These are phyloP conservation scores for Albifimbria verrucaria DNA, from an alignment of 2,329 filamentous ascomycete genomes.

Conservation along the genomic window DNA sequence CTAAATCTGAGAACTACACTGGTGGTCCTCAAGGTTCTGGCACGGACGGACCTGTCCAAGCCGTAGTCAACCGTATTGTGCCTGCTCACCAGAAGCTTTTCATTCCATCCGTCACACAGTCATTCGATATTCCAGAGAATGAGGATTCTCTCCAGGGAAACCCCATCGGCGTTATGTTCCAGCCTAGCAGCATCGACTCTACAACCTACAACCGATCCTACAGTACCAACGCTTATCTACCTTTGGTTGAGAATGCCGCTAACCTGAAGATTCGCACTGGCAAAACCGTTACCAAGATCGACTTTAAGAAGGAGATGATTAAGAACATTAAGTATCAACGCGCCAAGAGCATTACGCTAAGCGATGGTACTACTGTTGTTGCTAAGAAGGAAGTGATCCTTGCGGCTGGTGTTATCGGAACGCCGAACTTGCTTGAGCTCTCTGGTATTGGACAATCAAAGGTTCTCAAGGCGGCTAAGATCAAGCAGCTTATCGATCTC, in stretches of 20 bases:
- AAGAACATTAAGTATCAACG: neutral
- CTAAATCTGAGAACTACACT: neutral
- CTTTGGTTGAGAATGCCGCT: neutral
- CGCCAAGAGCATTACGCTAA: neutral
- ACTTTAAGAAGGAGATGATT: neutral
- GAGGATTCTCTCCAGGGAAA: constrained; percentile 44
- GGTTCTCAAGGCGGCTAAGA: neutral
- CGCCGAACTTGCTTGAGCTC: neutral
- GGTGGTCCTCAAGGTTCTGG: neutral
- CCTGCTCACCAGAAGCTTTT: constrained; percentile 39
- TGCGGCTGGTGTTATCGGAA: neutral
- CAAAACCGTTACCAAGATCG: neutral
- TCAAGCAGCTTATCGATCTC: neutral
- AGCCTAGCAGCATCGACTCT: constrained; percentile 43
- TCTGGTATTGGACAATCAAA: constrained; percentile 1
- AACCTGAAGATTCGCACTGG: neutral
- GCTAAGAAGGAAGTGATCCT: constrained; percentile 1
- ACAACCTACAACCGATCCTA: constrained; percentile 45
- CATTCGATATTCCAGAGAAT: constrained; percentile 31
- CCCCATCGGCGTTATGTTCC: constrained; percentile 43
- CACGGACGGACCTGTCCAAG: constrained; percentile 12
- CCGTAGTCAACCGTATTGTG: constrained; percentile 36
- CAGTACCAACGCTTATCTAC: constrained; percentile 17
- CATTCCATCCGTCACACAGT: constrained; percentile 37
- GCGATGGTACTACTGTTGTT: neutral